Evolutionary conservation across 1,284 basidiomycete species (phyloP).

Genomic region (Pulchroboletus neoregius): DNA sequence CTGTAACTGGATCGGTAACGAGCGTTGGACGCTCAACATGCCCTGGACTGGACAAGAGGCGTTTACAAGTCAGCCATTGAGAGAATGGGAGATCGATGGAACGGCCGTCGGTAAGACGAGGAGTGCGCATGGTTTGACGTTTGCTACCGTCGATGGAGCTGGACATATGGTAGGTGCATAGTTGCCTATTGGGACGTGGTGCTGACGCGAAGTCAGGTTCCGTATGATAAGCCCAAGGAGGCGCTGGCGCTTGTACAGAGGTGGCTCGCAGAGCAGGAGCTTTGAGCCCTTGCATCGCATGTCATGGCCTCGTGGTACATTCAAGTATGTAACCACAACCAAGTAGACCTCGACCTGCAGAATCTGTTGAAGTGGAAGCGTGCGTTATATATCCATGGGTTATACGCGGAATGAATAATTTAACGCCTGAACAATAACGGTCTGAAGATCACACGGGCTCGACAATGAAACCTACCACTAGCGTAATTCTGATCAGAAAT

Average conservation of each 20-base stretch:
- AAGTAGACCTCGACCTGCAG: too few species aligned
- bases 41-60: conserved; percentile 60
- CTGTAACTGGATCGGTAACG: conserved; percentile 75
- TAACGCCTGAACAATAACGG: too few species aligned
- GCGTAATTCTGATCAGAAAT: too few species aligned
- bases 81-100: conserved; percentile 53
- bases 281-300: conserved; percentile 20
- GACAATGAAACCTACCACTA: too few species aligned
- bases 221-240: conserved; percentile 56
- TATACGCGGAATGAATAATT: too few species aligned
- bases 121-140: conserved; percentile 56
- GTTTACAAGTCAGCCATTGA: conserved; percentile 45
- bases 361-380: not conserved
- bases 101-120: conserved; percentile 54
- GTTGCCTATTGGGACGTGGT: not conserved
- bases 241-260: conserved; percentile 49
- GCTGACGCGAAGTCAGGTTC: conserved; percentile 41
- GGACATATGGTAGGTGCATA: conserved; percentile 57
- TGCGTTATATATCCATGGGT: not conserved
- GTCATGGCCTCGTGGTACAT: not conserved
- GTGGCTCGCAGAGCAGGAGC: conserved; percentile 44
- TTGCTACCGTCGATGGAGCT: conserved; percentile 54
- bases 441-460: too few species aligned
- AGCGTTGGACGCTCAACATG: conserved; percentile 57
- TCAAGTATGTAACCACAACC: too few species aligned